These are phyloP conservation scores for Thalassiosira mediterranea DNA, from an alignment of 352 stramenopile genomes.

Conservation along the genomic window DNA sequence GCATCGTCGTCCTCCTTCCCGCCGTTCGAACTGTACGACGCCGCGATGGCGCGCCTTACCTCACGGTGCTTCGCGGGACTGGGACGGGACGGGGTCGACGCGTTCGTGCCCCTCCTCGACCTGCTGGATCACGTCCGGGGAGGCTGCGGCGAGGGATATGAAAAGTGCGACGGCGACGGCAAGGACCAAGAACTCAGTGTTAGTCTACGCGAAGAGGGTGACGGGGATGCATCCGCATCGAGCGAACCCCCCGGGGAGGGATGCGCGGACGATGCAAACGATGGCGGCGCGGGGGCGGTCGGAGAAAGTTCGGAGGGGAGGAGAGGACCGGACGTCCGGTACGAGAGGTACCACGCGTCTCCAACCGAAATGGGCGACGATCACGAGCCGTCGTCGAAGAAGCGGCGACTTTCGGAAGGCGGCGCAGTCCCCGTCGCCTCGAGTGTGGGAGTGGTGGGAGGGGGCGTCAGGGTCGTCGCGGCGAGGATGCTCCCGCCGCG, in stretches of 20 bases:
- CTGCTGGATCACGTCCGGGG: conserved; percentile 74
- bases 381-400: neutral
- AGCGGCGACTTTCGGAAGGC: neutral
- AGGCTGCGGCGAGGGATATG: neutral
- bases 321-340: conserved; percentile 24
- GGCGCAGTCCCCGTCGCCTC: neutral
- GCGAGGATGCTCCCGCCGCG: conserved; percentile 8
- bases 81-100: conserved; percentile 49
- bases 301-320: conserved; percentile 8
- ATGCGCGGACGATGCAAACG: neutral
- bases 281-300: conserved; percentile 11
- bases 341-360: neutral
- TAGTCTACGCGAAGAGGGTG: too few species aligned
- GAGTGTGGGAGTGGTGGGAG: neutral
- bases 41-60: conserved; percentile 62
- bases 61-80: conserved; percentile 69
- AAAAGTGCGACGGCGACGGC: neutral
- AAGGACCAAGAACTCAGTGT: neutral
- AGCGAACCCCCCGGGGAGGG: conserved; percentile 28
- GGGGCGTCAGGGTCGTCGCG: conserved; percentile 26
- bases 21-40: conserved; percentile 60
- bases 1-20: conserved; percentile 33
- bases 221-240: too few species aligned
- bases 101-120: conserved; percentile 74
- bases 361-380: neutral